Percentiles rank a stretch among this genome's conserved stretches.
These are phyloP conservation scores for Esteya vermicola DNA, from an alignment of 2,329 filamentous ascomycete genomes.

Conservation along the genomic window DNA sequence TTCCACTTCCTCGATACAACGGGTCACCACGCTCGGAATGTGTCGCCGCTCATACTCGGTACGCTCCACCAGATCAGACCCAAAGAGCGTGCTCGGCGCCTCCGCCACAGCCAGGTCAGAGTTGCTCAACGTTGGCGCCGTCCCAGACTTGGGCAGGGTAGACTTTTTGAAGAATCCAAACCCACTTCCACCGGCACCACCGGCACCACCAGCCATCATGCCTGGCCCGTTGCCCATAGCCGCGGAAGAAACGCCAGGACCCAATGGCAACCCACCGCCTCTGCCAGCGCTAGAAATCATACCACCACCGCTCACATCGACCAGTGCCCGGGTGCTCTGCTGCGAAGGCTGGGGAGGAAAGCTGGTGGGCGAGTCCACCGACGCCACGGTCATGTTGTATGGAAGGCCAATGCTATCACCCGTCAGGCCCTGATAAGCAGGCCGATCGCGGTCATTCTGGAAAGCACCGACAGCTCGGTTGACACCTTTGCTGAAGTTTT, in stretches of 20 bases:
- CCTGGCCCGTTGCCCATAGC: neutral
- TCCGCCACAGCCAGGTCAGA: constrained; percentile 22
- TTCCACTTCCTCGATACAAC: constrained; percentile 95
- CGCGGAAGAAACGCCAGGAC: too few relatives aligned
- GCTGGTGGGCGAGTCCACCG: constrained; percentile 32
- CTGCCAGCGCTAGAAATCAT: neutral
- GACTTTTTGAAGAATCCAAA: constrained; percentile 58
- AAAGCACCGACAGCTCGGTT: constrained; percentile 77
- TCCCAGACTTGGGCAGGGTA: constrained; percentile 36
- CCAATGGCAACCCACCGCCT: neutral
- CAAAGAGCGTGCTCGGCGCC: constrained; percentile 55
- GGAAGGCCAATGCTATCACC: constrained; percentile 54
- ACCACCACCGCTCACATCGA: neutral
- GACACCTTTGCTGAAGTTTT: constrained; percentile 86
- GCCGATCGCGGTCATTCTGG: constrained; percentile 40
- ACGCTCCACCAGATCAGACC: constrained; percentile 74
- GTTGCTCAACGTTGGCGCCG: constrained; percentile 14
- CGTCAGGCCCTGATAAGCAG: constrained; percentile 36
- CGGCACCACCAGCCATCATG: constrained; percentile 8
- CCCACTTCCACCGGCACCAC: constrained; percentile 30
- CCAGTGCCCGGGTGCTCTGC: constrained; percentile 14
- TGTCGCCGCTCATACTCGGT: constrained; percentile 79
- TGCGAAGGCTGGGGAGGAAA: constrained; percentile 14
- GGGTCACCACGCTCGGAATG: constrained; percentile 79
- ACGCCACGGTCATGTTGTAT: constrained; percentile 52